Evolutionary conservation across 805 yeast species (phyloP).

Genomic region (Tetrapisispora fleetii): DNA sequence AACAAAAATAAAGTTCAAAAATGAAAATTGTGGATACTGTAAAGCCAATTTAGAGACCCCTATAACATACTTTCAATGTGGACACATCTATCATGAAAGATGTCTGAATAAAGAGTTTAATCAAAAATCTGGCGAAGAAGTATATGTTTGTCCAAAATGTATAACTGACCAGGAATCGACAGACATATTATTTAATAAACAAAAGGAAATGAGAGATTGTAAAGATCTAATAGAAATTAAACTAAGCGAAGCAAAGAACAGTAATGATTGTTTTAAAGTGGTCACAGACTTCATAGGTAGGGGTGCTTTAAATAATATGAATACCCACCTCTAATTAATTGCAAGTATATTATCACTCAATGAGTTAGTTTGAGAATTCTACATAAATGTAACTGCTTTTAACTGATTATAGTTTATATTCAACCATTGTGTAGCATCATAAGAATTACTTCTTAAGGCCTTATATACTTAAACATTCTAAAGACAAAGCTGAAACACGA

Average conservation of each 20-base stretch:
- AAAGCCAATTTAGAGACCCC: slow-evolving; percentile 62
- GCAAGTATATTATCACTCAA: background rate
- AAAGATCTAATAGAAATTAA: slow-evolving; percentile 52
- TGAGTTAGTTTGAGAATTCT: background rate
- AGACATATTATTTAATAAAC: slow-evolving; percentile 46
- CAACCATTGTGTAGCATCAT: background rate
- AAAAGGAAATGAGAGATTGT: slow-evolving; percentile 51
- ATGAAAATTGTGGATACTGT: slow-evolving; percentile 58
- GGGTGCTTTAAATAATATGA: slow-evolving; percentile 60
- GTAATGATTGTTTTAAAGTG: slow-evolving; percentile 58
- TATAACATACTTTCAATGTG: slow-evolving; percentile 72
- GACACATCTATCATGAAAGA: slow-evolving; percentile 75
- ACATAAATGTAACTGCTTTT: too few relatives aligned
- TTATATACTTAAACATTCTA: background rate
- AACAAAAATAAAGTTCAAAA: slow-evolving; percentile 39
- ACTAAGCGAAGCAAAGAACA: slow-evolving; percentile 37
- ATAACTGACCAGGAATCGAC: slow-evolving; percentile 60
- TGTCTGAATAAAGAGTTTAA: slow-evolving; percentile 49
- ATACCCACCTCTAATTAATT: slow-evolving; percentile 2
- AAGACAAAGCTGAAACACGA: slow-evolving; percentile 12
- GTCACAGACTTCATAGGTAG: slow-evolving; percentile 77
- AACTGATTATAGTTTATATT: too few relatives aligned
- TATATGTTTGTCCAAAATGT: slow-evolving; percentile 64
- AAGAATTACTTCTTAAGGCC: background rate
- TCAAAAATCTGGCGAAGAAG: slow-evolving; percentile 9